Conservation (phyloP, 1,284 basidiomycete species). For the Bondarzewia mesenterica region DNA sequence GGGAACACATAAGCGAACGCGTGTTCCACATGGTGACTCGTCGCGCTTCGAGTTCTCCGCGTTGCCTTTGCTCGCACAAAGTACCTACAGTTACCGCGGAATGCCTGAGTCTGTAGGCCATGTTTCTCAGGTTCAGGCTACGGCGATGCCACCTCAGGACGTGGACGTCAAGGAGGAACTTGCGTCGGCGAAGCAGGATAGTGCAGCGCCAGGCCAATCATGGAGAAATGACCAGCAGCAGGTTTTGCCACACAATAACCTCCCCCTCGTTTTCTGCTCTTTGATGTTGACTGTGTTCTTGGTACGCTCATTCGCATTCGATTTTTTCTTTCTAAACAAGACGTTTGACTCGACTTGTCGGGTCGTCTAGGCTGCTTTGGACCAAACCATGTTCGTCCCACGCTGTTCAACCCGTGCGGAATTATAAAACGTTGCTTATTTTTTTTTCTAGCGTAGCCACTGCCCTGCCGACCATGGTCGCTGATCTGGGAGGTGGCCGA, state of each 20-base stretch:
- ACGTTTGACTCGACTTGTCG: no score
- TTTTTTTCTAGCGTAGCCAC: conserved; percentile 43
- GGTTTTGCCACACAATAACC: conserved; percentile 30
- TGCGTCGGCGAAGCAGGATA: not conserved
- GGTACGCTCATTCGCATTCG: conserved; percentile 4
- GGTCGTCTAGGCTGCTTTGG: conserved; percentile 26
- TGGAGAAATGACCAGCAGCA: conserved; percentile 32
- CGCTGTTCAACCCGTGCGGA: not conserved
- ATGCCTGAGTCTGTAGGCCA: no score
- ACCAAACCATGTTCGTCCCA: conserved; percentile 19
- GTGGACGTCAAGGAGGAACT: not conserved
- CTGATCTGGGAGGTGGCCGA: conserved; percentile 56
- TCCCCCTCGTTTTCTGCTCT: conserved; percentile 31
- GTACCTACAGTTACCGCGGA: no score
- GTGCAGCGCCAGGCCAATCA: conserved; percentile 14
- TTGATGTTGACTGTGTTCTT: conserved; percentile 36
- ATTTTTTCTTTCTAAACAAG: no score
- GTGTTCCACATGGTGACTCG: no score
- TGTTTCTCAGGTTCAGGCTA: no score
- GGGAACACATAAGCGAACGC: no score
- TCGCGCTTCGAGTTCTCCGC: no score
- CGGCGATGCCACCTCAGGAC: no score
- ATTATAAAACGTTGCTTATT: not conserved
- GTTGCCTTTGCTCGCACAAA: no score
- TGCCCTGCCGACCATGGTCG: conserved; percentile 74